Base-by-base conservation (phyloP, 1,139 yeast species). In the Geotrichum europaeum region DNA sequence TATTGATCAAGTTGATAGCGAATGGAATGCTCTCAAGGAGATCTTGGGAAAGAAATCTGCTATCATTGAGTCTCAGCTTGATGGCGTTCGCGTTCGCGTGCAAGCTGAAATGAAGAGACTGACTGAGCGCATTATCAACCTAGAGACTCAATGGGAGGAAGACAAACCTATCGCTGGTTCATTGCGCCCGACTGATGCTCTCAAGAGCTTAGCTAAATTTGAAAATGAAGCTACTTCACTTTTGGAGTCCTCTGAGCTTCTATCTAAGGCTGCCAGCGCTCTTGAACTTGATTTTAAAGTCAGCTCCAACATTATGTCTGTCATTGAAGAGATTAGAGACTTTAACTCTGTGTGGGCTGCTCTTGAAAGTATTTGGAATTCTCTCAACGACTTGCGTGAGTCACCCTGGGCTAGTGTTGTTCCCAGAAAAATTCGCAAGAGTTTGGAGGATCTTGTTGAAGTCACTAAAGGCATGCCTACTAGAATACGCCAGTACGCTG, bases 311-410 rank as follows among this genome's bases (percentile, higher is more conserved):
- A 65, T 84, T 2, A 62, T 58, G 40, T 68, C 68, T 0, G 70
- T 80, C 0, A 52, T 73, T 2, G 80, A 78, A 13, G 96, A 89
- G 65, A 74, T 89, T 0, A 65, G 72, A 0, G 89, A 85, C 59
- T 78, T 87, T 60, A 80, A 78, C 61, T 69, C 79, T 0, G 90
- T 87, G 0, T 90, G 96, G 96, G 70, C 79, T 0, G 79, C 88
- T 0, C 78, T 90, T 15, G 81, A 83, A 58, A 73, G 79, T 0
- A 73, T 87, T 1, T 82, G 86, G 83, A 77, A 75, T n/a, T 75
- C 79, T 2, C 71, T 86, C 9, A 77, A 79, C 50, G 76, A 75
- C 4, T 67, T 86, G 24, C 78, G 80, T 51, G 67, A 67, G 0
- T 68, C 74, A 3, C 71, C 73, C 24, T 90, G 96, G 96, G 58